Evolutionary conservation across 1,284 basidiomycete species (phyloP).

Genomic region (Tetrapyrgos nigripes): DNA sequence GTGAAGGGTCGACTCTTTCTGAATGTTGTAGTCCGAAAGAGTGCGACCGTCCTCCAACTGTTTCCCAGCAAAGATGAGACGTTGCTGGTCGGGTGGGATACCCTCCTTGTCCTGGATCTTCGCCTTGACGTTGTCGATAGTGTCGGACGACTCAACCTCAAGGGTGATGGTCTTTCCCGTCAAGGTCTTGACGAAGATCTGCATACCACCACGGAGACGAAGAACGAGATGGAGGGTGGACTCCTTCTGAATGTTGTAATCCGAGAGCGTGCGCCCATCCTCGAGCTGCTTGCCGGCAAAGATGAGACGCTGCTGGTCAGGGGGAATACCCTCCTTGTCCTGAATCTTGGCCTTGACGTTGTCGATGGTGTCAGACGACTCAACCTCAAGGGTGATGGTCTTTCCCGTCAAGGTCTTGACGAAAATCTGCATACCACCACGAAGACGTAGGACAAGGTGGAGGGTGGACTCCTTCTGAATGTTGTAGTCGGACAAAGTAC

Average conservation of each 20-base stretch:
- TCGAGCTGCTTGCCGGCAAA: slow-evolving; percentile 73
- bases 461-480: slow-evolving; percentile 65
- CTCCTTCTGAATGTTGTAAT: slow-evolving; percentile 79
- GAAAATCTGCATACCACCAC: slow-evolving; percentile 77
- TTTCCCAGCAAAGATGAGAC: slow-evolving; percentile 15
- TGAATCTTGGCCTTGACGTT: slow-evolving; percentile 48
- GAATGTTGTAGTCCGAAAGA: slow-evolving; percentile 78
- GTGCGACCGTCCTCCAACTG: slow-evolving; percentile 14
- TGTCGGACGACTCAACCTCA: slow-evolving; percentile 80
- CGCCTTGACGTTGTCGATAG: slow-evolving; percentile 15
- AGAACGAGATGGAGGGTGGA: slow-evolving; percentile 74
- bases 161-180: slow-evolving; percentile 89
- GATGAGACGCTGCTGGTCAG: slow-evolving; percentile 71
- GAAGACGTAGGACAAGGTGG: slow-evolving; percentile 62
- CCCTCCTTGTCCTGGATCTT: slow-evolving; percentile 16
- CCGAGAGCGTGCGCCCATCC: slow-evolving; percentile 67
- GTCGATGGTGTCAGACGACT: slow-evolving; percentile 46
- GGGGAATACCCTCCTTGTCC: slow-evolving; percentile 55
- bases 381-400: slow-evolving; percentile 48
- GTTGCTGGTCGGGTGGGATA: slow-evolving; percentile 14
- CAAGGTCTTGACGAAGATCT: slow-evolving; percentile 79
- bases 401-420: slow-evolving; percentile 66
- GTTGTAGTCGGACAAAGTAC: slow-evolving; percentile 70
- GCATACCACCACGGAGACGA: slow-evolving; percentile 75
- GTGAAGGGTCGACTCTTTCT: slow-evolving; percentile 73